A percentile compares a stretch with the other conserved stretches of the same genome.
Evolutionary conservation across 208 protist species (phyloP).

Genomic region (Acanthamoeba sp.): DNA sequence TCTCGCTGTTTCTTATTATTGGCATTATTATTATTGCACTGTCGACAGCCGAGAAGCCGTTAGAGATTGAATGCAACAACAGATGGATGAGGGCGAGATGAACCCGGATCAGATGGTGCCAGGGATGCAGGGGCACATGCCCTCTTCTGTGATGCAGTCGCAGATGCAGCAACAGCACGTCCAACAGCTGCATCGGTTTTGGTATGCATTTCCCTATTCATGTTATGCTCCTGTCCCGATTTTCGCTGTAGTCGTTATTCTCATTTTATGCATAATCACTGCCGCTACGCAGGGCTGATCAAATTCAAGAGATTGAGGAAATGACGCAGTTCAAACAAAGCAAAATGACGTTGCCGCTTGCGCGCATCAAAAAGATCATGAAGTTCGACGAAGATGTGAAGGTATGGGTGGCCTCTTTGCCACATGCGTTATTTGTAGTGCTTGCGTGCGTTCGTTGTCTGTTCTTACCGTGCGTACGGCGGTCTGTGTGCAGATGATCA

Average conservation of each 20-base stretch:
- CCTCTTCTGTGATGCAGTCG: background rate
- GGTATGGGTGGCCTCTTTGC: constrained; percentile 19
- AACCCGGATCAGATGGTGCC: constrained; percentile 23
- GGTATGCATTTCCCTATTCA: background rate
- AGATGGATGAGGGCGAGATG: constrained; percentile 45
- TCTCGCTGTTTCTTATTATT: too few species aligned
- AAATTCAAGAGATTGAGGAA: constrained; percentile 62
- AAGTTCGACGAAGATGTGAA: constrained; percentile 88
- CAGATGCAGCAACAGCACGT: constrained; percentile 69
- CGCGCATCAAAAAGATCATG: constrained; percentile 91
- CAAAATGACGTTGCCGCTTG: constrained; percentile 81
- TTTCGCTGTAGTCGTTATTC: background rate
- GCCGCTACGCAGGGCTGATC: background rate
- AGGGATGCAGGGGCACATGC: constrained; percentile 2
- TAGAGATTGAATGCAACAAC: background rate
- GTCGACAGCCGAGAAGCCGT: background rate
- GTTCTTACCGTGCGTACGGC: background rate
- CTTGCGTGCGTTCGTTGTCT: background rate
- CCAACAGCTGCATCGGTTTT: constrained; percentile 26
- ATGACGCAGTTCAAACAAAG: constrained; percentile 61
- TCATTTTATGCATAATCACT: background rate
- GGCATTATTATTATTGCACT: background rate
- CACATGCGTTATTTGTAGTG: background rate
- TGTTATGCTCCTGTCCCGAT: background rate
- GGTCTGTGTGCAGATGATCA: constrained; percentile 80